Evolutionary conservation across 495 filamentous ascomycete genomes (phyloP).

Genomic region (Penicillium parvum): DNA sequence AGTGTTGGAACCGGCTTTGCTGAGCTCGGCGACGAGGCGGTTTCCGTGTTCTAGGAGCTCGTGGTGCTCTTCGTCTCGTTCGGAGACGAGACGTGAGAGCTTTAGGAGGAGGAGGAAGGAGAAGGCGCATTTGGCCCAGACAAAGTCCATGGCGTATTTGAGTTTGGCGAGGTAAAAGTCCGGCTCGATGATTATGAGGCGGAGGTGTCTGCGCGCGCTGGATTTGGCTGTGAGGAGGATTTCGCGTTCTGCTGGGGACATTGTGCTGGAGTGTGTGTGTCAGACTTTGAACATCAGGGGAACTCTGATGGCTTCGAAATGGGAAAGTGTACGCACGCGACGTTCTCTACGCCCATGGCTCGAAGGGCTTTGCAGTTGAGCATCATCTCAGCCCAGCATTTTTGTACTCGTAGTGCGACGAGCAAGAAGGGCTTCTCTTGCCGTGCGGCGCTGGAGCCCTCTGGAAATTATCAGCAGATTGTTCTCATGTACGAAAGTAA

Average conservation of each 20-base stretch:
- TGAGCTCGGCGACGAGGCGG: slow-evolving; percentile 40
- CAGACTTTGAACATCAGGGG: not conserved
- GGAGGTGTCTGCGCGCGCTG: slow-evolving; percentile 47
- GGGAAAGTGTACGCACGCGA: slow-evolving; percentile 27
- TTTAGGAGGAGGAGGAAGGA: slow-evolving; percentile 49
- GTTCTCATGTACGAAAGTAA: not conserved
- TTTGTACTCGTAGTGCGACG: slow-evolving; percentile 39
- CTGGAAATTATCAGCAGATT: slow-evolving; percentile 7
- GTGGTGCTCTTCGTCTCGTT: slow-evolving; percentile 34
- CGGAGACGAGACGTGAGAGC: slow-evolving; percentile 45
- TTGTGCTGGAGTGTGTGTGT: slow-evolving; percentile 21
- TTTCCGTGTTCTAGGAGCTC: slow-evolving; percentile 42
- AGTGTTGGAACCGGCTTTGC: slow-evolving; percentile 24
- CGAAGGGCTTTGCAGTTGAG: slow-evolving; percentile 46
- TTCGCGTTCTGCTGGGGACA: slow-evolving; percentile 38
- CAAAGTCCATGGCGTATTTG: slow-evolving; percentile 52
- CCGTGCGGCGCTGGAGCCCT: slow-evolving; percentile 17
- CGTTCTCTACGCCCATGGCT: slow-evolving; percentile 45
- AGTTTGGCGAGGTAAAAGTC: slow-evolving; percentile 46
- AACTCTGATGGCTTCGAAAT: too few species aligned
- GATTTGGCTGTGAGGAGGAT: slow-evolving; percentile 44
- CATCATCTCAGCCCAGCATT: slow-evolving; percentile 48
- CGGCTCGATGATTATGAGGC: slow-evolving; percentile 36
- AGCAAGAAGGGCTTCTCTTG: slow-evolving; percentile 35
- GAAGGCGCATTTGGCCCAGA: slow-evolving; percentile 54